phyloP scores from a whole-genome alignment of 306 rosid species.

The Trichosanthes truncata region DNA sequence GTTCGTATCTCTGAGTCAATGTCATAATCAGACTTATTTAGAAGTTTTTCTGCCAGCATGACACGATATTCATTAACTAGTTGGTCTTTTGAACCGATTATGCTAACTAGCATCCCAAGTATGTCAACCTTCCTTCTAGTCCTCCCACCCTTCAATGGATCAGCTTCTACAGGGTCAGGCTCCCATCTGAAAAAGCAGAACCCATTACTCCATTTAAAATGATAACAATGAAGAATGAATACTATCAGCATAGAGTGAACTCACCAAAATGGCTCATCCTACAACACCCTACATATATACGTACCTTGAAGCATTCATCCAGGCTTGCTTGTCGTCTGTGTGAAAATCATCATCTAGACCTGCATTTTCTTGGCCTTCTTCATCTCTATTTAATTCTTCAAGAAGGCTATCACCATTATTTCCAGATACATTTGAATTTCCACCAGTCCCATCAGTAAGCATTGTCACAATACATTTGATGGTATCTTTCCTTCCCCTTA shows the following conservation, averaged over 20 bases:
- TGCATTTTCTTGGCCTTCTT: constrained; percentile 68
- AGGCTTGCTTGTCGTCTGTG: constrained; percentile 87
- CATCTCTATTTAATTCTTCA: constrained; percentile 93
- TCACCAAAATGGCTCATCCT: background rate
- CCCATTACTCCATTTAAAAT: background rate
- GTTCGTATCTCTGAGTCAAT: constrained; percentile 91
- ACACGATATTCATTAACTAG: constrained; percentile 90
- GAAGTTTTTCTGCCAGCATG: constrained; percentile 97
- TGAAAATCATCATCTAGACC: constrained; percentile 79
- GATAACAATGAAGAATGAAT: background rate
- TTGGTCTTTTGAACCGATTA: constrained; percentile 94
- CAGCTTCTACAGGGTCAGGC: constrained; percentile 98
- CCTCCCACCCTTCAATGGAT: constrained; percentile 83
- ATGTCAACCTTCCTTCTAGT: constrained; percentile 85
- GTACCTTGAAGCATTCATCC: constrained; percentile 74
- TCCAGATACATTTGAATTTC: constrained; percentile 68
- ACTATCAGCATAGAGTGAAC: background rate
- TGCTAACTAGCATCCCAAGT: constrained; percentile 95
- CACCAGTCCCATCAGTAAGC: constrained; percentile 93
- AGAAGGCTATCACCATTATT: constrained; percentile 96
- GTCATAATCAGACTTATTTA: constrained; percentile 91
- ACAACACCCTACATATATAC: constrained; percentile 1
- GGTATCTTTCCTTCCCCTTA: constrained; percentile 96
- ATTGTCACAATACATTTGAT: constrained; percentile 94
- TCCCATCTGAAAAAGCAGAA: constrained; percentile 68